Base-by-base conservation (phyloP, 305 asterid species). In the Ajuga reptans region DNA sequence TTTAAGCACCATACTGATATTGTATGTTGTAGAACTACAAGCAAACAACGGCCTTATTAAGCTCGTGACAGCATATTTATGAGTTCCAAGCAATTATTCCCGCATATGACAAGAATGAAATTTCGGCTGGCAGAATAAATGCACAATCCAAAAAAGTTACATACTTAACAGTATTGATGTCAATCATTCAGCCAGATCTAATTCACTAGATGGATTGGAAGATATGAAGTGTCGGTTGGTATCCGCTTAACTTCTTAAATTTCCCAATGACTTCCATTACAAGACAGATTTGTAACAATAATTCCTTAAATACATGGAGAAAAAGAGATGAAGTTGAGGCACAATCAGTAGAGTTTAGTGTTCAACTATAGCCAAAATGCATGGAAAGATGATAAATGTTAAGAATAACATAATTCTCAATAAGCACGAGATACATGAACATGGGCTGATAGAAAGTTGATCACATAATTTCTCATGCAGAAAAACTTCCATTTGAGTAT, bases 381-480 rank as follows among this genome's bases (percentile, higher is more conserved):
- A 68, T n/a, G 52, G 15, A 57, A 18, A 42, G 18, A 67, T 9
- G 27, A 75, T 12, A 29, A 39, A 37, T 54, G 10, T 43, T 4
- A 58, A 75, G 69, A n/a, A 34, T 1, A 52, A n/a, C 46, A 59
- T 58, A 15, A 53, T 53, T 53, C 21, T 41, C 61, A 53, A 16
- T 34, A 37, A 39, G 52, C 56, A 41, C 11, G 10, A 34, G 57
- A 55, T 56, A 24, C 15, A 10, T 5, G 65, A 55, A 6, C 63
- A 63, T 68, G 66, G 53, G 45, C 58, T 51, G 39, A 60, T 7
- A 59, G 69, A 15, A 55, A 68, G 42, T 15, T 46, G 39, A 65
- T 50, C 46, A 12, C 56, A 47, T 33, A 52, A 15, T n/a, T 9
- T 49, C 43, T 29, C 39, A 12, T 4, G 33, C 21, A 24, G 15